Percentiles rank a stretch among this genome's conserved stretches.
phyloP scores from a whole-genome alignment of 371 early-diverging fungal species.

The Mortierella polycephala region DNA sequence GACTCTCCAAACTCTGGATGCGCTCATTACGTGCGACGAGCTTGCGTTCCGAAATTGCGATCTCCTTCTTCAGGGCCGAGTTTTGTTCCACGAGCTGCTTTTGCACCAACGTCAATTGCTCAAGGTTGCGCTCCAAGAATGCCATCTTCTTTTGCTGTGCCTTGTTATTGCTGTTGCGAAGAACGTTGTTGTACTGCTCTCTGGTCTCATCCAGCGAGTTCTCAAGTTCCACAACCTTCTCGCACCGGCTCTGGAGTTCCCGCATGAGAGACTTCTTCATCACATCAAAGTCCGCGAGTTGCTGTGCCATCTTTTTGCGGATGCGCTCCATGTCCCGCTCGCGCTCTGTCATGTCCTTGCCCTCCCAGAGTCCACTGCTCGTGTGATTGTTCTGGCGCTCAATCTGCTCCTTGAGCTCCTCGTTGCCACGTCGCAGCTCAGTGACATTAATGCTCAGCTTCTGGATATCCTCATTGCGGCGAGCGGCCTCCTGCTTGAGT shows the following conservation, averaged over 20 bases:
- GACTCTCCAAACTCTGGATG: conserved; percentile 87
- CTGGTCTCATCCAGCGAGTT: conserved; percentile 93
- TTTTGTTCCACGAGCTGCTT: conserved; percentile 96
- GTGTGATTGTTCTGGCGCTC: conserved; percentile 52
- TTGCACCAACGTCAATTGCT: conserved; percentile 94
- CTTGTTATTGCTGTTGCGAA: conserved; percentile 83
- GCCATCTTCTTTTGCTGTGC: conserved; percentile 95
- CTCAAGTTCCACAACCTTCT: conserved; percentile 94
- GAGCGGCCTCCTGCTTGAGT: conserved; percentile 70
- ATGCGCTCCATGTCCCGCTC: conserved; percentile 88
- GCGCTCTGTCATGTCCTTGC: conserved; percentile 65
- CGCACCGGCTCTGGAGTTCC: conserved; percentile 95
- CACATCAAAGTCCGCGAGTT: conserved; percentile 92
- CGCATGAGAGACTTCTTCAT: conserved; percentile 97
- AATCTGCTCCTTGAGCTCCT: conserved; percentile 67
- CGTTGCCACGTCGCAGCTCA: conserved; percentile 71
- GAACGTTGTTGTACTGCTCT: conserved; percentile 88
- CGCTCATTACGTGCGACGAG: conserved; percentile 92
- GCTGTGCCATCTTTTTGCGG: conserved; percentile 92
- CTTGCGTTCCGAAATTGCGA: conserved; percentile 90
- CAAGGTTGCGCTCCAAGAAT: conserved; percentile 93
- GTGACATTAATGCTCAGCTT: conserved; percentile 67
- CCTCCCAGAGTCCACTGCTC: conserved; percentile 55
- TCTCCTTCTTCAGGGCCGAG: conserved; percentile 91
- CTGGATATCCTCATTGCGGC: conserved; percentile 80